Evolutionary conservation across 305 asterid species (phyloP), one percentile per base, ranked within the genome.

Genomic region (Fraxinus ornus): DNA sequence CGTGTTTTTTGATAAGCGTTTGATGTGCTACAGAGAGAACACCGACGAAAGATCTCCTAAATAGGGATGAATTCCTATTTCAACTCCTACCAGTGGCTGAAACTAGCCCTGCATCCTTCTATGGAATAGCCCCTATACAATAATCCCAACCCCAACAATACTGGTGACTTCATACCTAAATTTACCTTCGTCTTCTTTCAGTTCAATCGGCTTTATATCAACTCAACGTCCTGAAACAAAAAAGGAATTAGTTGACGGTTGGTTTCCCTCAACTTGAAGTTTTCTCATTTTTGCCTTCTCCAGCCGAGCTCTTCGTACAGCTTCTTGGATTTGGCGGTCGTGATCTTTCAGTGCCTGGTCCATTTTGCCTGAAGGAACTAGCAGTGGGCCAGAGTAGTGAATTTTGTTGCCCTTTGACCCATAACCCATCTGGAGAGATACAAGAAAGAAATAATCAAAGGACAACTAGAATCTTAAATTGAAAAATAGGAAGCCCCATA

Each of bases 271-370:
- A 0, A 78, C 89, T 89, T 90, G 95, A 85, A 82, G 79, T 83
- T 89, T 92, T 47, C 96, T 89, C 87, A 92, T 76, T 86, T 91
- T 90, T 72, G 94, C 97, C 93, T 90, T 93, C 86, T 94, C 98
- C 82, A 94, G 26, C 13, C 98, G 93, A 47, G 97, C 97, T 47
- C 98, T 88, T 85, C 98, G 88, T 75, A 88, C 98, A 28, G 97
- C 97, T 85, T 94, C 98, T 85, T 91, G 98, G 60, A 95, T 90
- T 76, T 94, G 98, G 41, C 97, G 97, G 84, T 95, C 98, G 22
- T 94, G 94, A 78, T 94, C 98, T 87, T 94, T 94, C 88, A 95
- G 76, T 88, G 89, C 91, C 91, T 94, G 98, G 74, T 95, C 97
- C 89, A 91, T 90, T 91, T 92, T 92, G 66, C 94, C 97, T 1